Evolutionary conservation across 1,139 yeast genomes (phyloP), one percentile per base, ranked within the genome.

Genomic region (Debaryomyces fabryi): DNA sequence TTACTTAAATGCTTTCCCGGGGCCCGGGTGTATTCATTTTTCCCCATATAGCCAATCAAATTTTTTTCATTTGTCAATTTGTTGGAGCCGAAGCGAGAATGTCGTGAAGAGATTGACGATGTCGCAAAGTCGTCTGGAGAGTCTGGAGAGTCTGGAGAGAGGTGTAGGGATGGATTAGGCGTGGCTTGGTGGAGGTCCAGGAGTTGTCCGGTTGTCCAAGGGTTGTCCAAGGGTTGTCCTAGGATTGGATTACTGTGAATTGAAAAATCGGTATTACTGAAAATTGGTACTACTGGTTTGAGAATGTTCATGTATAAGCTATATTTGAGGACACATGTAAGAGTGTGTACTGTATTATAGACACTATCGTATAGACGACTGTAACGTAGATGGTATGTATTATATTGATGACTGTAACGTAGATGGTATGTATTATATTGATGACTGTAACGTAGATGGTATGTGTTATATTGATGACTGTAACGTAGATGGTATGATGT

Each of bases 1-100:
- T 18, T 35, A 42, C 45, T 37, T 15, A 24, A 30, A 36, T 32
- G 32, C 42, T 37, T 44, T 44, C 46, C 46, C 46, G 46, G 46
- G 30, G 24, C 37, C 46, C 46, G 46, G 46, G 37, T 38, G 37
- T 39, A 18, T 23, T 34, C 35, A 20, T 38, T 27, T n/a, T 24
- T 21, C 15, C 23, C 13, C 23, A 27, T 35, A 30, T 38, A 38
- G 41, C 46, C 46, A 44, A 44, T 44, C 46, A 44, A 21, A 32
- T 27, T 21, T 15, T 16, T 38, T 27, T 30, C 30, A 44, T 44
- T 44, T 44, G 46, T 43, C 42, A 44, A 44, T 44, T 29, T 36
- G 30, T 21, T 21, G 32, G 23, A 30, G 32, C 18, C 25, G 32
- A 30, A 23, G 32, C 27, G 29, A 30, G 30, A 13, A 40, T 30